A percentile compares a stretch with the other conserved stretches of the same genome.
Evolutionary conservation across 2,329 filamentous ascomycete genomes (phyloP).

Genomic region (Nigrograna mackinnonii): DNA sequence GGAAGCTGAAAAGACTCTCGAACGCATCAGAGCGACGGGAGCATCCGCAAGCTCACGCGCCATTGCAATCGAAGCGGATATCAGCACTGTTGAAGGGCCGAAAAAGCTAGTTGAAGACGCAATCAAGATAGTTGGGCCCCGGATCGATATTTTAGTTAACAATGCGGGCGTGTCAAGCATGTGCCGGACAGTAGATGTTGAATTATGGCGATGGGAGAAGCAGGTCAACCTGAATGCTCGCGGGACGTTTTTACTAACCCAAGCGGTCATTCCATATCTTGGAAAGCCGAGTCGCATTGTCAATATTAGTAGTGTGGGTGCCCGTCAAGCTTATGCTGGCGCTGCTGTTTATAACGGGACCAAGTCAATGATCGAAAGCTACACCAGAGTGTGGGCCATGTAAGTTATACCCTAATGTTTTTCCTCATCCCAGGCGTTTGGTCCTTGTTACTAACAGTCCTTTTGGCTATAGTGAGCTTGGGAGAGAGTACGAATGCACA

Average conservation of each 20-base stretch:
- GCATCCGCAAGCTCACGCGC: neutral
- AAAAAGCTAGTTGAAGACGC: neutral
- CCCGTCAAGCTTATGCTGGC: constrained; percentile 37
- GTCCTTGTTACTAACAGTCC: too few relatives aligned
- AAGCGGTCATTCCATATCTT: constrained; percentile 44
- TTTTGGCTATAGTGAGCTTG: too few relatives aligned
- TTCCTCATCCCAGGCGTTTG: too few relatives aligned
- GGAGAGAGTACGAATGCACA: constrained; percentile 51
- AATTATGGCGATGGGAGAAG: constrained; percentile 38
- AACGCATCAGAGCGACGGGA: neutral
- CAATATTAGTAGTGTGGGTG: constrained; percentile 45
- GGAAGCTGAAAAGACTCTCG: constrained; percentile 14
- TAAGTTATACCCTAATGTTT: too few relatives aligned
- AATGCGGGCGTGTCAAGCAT: constrained; percentile 36
- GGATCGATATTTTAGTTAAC: constrained; percentile 46
- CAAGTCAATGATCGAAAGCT: constrained; percentile 55
- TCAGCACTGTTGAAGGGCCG: neutral
- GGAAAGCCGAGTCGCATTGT: constrained; percentile 44
- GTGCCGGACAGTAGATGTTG: constrained; percentile 47
- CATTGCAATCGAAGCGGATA: neutral
- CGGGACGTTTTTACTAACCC: constrained; percentile 47
- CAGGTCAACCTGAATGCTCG: constrained; percentile 48
- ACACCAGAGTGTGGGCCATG: constrained; percentile 51
- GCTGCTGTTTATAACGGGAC: constrained; percentile 55
- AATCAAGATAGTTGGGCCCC: neutral